phyloP scores from a whole-genome alignment of 2,329 filamentous ascomycete genomes.

The Didymella lethalis region DNA sequence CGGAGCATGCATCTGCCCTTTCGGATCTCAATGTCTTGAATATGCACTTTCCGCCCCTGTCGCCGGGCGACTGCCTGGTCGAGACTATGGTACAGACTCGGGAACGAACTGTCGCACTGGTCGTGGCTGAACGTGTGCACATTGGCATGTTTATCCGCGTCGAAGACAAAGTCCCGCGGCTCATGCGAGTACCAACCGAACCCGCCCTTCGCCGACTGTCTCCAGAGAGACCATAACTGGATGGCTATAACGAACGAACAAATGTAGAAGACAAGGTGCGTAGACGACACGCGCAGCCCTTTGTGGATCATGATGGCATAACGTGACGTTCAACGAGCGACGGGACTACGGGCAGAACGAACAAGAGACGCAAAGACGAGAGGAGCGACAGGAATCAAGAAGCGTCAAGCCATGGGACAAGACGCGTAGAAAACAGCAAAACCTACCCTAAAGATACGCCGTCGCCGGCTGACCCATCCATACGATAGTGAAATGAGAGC shows the following conservation, averaged over 20 bases:
- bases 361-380: conserved; percentile 6
- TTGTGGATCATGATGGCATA: conserved; percentile 47
- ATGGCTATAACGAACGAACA: conserved; percentile 41
- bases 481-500: conserved; percentile 26
- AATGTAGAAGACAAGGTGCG: conserved; percentile 41
- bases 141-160: conserved; percentile 43
- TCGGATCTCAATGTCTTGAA: conserved; percentile 40
- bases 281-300: conserved; percentile 37
- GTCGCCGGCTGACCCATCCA: conserved; percentile 16
- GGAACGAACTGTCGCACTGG: conserved; percentile 45
- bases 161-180: conserved; percentile 31
- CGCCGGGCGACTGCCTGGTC: conserved; percentile 37
- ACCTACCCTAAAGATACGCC: conserved; percentile 21
- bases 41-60: conserved; percentile 38
- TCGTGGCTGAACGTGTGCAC: conserved; percentile 44
- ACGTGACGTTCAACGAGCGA: conserved; percentile 27
- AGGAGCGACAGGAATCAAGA: conserved; percentile 25
- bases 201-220: conserved; percentile 30
- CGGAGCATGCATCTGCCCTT: conserved; percentile 45
- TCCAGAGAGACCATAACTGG: conserved; percentile 43
- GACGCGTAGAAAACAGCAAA: conserved; percentile 26
- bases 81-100: conserved; percentile 43
- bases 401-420: conserved; percentile 29
- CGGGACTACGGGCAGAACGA: conserved; percentile 7
- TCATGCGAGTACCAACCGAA: conserved; percentile 22